Conservation (phyloP, 2,329 filamentous ascomycete species). For the Erysiphe neolycopersici region DNA sequence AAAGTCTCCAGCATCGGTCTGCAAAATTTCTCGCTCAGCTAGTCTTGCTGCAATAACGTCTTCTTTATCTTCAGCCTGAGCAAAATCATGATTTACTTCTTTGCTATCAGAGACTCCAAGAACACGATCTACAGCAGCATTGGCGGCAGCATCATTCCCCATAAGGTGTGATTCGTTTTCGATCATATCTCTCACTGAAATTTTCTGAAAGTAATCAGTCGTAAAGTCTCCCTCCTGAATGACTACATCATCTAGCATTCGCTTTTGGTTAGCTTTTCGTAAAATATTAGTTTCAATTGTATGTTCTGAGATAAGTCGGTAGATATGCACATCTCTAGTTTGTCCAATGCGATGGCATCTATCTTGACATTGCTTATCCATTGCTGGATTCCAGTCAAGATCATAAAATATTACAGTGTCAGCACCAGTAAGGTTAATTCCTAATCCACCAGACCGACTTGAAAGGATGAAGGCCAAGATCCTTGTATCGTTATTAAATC, state of each 20-base stretch:
- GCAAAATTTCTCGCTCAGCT: conserved; percentile 65
- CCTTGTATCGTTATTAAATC: conserved; percentile 83
- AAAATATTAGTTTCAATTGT: conserved; percentile 97
- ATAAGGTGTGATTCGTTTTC: conserved; percentile 23
- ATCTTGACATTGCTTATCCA: conserved; percentile 99
- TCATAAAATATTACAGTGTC: conserved; percentile 99
- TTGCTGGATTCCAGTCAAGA: conserved; percentile 96
- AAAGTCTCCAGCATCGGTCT: conserved; percentile 67
- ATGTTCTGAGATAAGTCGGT: conserved; percentile 73
- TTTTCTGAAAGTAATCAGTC: conserved; percentile 77
- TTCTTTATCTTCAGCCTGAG: conserved; percentile 76
- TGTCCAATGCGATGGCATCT: conserved; percentile 92
- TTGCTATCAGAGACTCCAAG: conserved; percentile 33
- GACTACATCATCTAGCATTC: conserved; percentile 90
- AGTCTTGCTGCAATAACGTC: conserved; percentile 70
- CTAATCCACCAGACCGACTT: conserved; percentile 75
- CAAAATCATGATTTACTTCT: conserved; percentile 45
- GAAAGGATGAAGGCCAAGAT: conserved; percentile 92
- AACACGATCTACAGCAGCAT: conserved; percentile 64
- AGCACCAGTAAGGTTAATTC: conserved; percentile 88
- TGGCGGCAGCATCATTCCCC: conserved; percentile 42
- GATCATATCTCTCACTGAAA: conserved; percentile 41
- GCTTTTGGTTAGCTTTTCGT: conserved; percentile 88
- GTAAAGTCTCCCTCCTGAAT: conserved; percentile 98
- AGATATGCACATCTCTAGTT: conserved; percentile 92